Conservation (phyloP, 2,329 filamentous ascomycete genomes). For the Penicillium capsulatum region DNA sequence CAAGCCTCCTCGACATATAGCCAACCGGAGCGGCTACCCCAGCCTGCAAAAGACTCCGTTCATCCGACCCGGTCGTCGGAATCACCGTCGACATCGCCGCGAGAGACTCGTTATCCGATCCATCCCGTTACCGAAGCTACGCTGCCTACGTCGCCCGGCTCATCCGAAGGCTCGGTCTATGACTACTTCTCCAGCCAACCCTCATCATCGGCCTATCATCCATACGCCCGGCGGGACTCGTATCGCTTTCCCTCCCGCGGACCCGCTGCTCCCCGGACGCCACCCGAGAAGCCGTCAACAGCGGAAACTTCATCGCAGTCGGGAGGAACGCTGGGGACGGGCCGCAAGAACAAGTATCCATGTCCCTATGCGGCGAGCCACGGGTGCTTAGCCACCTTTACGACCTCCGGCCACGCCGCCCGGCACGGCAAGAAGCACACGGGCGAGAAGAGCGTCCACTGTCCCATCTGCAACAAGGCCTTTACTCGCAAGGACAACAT, state of each 20-base stretch:
- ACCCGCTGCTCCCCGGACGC: slow-evolving; percentile 19
- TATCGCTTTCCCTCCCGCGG: slow-evolving; percentile 22
- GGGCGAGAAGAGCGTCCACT: slow-evolving; percentile 64
- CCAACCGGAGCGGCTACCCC: slow-evolving; percentile 19
- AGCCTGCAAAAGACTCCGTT: slow-evolving; percentile 18
- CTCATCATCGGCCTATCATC: slow-evolving; percentile 24
- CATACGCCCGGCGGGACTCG: slow-evolving; percentile 26
- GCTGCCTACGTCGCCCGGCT: slow-evolving; percentile 30
- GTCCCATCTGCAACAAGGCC: slow-evolving; percentile 63
- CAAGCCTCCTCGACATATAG: slow-evolving; percentile 13
- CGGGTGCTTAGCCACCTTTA: slow-evolving; percentile 60
- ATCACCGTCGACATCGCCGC: slow-evolving; percentile 26
- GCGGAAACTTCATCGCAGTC: slow-evolving; percentile 26
- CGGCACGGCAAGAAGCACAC: slow-evolving; percentile 66
- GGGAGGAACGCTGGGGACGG: slow-evolving; percentile 16
- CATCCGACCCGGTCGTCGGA: slow-evolving; percentile 20
- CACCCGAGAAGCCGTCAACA: slow-evolving; percentile 23
- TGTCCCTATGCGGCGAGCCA: slow-evolving; percentile 59
- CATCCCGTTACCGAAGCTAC: slow-evolving; percentile 25
- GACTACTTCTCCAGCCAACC: slow-evolving; percentile 28
- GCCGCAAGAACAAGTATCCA: slow-evolving; percentile 60
- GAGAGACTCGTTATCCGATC: slow-evolving; percentile 21
- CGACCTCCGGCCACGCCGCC: slow-evolving; percentile 63
- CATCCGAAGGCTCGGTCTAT: slow-evolving; percentile 32
- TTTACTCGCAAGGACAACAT: slow-evolving; percentile 68